Evolutionary conservation across 1,284 basidiomycete species (phyloP).

Genomic region (Moesziomyces globuligerus): DNA sequence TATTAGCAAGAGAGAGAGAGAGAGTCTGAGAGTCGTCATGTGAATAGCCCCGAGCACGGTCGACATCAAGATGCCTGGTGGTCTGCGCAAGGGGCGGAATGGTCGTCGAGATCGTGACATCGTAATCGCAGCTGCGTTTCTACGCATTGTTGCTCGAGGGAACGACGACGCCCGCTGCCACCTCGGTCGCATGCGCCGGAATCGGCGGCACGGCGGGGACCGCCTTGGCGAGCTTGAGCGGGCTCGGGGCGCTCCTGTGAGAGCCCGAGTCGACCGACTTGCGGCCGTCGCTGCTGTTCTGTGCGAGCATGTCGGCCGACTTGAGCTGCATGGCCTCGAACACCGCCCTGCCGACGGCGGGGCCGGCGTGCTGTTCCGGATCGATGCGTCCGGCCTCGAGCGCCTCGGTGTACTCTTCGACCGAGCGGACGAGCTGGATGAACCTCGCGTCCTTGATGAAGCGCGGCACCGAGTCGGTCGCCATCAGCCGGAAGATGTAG

Average conservation of each 20-base stretch:
- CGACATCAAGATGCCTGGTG: no score
- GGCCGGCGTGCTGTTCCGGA: constrained; percentile 49
- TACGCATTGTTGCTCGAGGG: constrained; percentile 3
- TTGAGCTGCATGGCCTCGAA: constrained; percentile 59
- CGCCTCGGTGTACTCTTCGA: constrained; percentile 64
- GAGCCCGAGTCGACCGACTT: constrained; percentile 29
- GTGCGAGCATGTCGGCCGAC: constrained; percentile 34
- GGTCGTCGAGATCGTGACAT: no score
- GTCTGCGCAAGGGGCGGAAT: no score
- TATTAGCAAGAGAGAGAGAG: constrained; percentile 34
- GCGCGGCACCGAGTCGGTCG: constrained; percentile 89
- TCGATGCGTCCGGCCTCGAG: constrained; percentile 58
- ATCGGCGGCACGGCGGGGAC: constrained; percentile 13
- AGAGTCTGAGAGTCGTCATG: background rate
- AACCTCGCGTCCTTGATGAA: constrained; percentile 63
- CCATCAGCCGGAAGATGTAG: constrained; percentile 96
- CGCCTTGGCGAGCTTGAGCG: constrained; percentile 5
- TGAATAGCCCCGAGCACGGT: no score
- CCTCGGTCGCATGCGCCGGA: constrained; percentile 5
- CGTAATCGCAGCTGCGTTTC: background rate
- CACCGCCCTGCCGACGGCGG: constrained; percentile 51
- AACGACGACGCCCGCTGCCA: constrained; percentile 3
- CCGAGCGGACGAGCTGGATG: constrained; percentile 57
- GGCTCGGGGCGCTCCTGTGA: constrained; percentile 7
- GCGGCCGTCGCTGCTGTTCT: constrained; percentile 34